These are phyloP conservation scores for Venturia asperata DNA, from an alignment of 2,329 filamentous ascomycete species.

Conservation along the genomic window DNA sequence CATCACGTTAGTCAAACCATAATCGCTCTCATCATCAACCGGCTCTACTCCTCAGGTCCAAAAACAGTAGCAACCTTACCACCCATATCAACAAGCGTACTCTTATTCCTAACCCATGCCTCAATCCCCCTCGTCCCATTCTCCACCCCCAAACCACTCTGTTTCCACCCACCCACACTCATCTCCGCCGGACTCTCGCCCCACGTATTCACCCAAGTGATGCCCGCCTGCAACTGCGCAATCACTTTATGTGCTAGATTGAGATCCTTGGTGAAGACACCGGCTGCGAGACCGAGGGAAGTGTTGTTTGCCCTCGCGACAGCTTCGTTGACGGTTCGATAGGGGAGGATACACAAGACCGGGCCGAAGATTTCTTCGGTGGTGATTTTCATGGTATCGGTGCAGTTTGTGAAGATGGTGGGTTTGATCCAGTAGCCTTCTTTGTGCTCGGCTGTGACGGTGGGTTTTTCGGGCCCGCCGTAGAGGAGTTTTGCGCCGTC, in stretches of 20 bases:
- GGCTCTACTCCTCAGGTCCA: conserved; percentile 20
- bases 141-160: conserved; percentile 80
- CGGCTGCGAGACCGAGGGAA: conserved; percentile 70
- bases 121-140: conserved; percentile 74
- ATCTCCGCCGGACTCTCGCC: conserved; percentile 89
- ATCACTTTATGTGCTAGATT: conserved; percentile 67
- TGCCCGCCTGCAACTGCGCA: conserved; percentile 67
- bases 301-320: conserved; percentile 69
- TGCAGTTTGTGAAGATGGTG: conserved; percentile 81
- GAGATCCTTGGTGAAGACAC: conserved; percentile 72
- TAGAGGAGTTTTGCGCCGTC: conserved; percentile 69
- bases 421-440: conserved; percentile 78
- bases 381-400: conserved; percentile 70
- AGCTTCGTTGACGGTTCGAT: conserved; percentile 62
- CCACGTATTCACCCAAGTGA: conserved; percentile 92
- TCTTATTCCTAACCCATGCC: conserved; percentile 81
- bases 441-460: conserved; percentile 36
- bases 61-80: conserved; percentile 66
- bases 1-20: background rate
- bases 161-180: conserved; percentile 88
- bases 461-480: conserved; percentile 58
- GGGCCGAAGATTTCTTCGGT: conserved; percentile 84
- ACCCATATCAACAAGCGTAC: conserved; percentile 76
- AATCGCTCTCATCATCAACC: background rate
- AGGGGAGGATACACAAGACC: conserved; percentile 73